Evolutionary conservation across 2,329 filamentous ascomycete species (phyloP).

Genomic region (Niveomyces coronatus): DNA sequence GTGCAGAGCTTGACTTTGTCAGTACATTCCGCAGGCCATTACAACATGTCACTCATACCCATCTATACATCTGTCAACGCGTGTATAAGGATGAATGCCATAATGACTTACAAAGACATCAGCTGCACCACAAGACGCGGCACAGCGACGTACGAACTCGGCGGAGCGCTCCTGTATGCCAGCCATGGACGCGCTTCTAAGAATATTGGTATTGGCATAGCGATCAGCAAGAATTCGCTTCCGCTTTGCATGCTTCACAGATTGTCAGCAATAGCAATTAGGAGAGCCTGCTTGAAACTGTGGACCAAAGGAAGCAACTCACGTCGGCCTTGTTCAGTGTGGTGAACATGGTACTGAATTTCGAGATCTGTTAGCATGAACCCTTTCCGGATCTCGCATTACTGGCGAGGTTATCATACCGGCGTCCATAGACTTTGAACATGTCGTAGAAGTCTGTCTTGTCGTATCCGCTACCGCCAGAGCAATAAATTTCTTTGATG

Average conservation of each 20-base stretch:
- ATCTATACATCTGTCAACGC: conserved; percentile 17
- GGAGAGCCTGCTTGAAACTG: too few species aligned
- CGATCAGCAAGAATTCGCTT: conserved; percentile 55
- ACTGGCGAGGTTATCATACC: conserved; percentile 25
- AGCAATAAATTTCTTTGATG: conserved; percentile 53
- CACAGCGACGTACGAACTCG: conserved; percentile 45
- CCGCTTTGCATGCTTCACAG: conserved; percentile 46
- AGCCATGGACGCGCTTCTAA: conserved; percentile 41
- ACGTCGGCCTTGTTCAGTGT: conserved; percentile 44
- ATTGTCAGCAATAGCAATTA: neutral
- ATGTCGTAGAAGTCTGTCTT: conserved; percentile 56
- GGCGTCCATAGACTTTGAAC: conserved; percentile 46
- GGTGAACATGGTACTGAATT: conserved; percentile 47
- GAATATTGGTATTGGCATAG: conserved; percentile 59
- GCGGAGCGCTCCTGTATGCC: conserved; percentile 48
- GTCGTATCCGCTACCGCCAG: conserved; percentile 51
- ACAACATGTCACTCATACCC: conserved; percentile 16
- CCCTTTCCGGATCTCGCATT: neutral
- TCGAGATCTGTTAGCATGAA: conserved; percentile 8
- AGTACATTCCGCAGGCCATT: conserved; percentile 8
- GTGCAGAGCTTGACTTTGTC: conserved; percentile 35
- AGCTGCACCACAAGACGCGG: conserved; percentile 31
- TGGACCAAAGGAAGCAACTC: conserved; percentile 16
- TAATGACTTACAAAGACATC: conserved; percentile 48
- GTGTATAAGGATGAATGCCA: neutral